These are phyloP conservation scores for Picea glauca DNA, from an alignment of 75 land plant species.

Conservation along the genomic window DNA sequence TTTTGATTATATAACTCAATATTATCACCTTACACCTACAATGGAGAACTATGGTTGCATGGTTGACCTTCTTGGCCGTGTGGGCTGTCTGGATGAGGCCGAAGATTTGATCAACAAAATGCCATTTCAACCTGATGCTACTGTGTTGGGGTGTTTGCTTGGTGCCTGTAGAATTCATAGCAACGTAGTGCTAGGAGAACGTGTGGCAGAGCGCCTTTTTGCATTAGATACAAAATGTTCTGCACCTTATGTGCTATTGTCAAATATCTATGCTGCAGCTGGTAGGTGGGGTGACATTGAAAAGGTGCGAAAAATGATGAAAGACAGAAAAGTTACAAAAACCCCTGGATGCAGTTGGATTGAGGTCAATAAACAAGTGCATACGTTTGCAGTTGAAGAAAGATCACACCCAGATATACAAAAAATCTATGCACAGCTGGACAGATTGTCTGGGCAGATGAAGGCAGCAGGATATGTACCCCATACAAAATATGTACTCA, in stretches of 20 bases:
- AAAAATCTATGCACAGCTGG: constrained; percentile 12
- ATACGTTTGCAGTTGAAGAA: constrained; percentile 15
- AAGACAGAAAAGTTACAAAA: constrained; percentile 8
- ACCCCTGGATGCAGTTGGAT: constrained; percentile 18
- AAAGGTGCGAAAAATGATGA: constrained; percentile 9
- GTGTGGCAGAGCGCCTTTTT: neutral
- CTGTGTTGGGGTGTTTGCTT: constrained; percentile 7
- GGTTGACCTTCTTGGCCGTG: constrained; percentile 5
- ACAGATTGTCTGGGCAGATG: constrained; percentile 10
- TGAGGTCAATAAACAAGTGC: constrained; percentile 18
- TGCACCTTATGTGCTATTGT: constrained; percentile 9
- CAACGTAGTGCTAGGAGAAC: neutral
- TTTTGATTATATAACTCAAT: constrained; percentile 1
- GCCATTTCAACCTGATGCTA: constrained; percentile 3
- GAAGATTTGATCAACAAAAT: constrained; percentile 2
- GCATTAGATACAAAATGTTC: neutral
- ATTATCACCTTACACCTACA: constrained; percentile 2
- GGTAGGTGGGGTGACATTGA: constrained; percentile 18
- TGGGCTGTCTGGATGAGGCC: constrained; percentile 6
- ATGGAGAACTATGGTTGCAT: constrained; percentile 7
- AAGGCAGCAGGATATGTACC: constrained; percentile 4
- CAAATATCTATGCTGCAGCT: constrained; percentile 23
- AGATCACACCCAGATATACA: constrained; percentile 10
- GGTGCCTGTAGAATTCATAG: neutral
- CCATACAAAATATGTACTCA: neutral